These are phyloP conservation scores for Colletotrichum sp. DNA, from an alignment of 2,329 filamentous ascomycete genomes.

Conservation along the genomic window DNA sequence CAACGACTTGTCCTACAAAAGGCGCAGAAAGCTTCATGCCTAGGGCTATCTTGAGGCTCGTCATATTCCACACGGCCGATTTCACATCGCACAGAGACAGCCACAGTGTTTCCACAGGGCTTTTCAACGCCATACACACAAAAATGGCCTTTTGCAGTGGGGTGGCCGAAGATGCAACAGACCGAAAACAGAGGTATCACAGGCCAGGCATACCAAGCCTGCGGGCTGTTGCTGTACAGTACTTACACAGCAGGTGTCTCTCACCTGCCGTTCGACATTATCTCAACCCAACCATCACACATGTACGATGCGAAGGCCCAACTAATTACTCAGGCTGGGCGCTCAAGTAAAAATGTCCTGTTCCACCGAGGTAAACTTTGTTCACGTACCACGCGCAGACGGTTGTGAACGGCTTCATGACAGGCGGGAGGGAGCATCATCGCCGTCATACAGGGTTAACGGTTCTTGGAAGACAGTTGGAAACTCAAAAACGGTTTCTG, in stretches of 20 bases:
- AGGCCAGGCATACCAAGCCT: not conserved
- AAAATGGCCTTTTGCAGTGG: not conserved
- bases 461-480: not conserved
- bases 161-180: not conserved
- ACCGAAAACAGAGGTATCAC: not conserved
- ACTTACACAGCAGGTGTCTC: not conserved
- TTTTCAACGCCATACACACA: not conserved
- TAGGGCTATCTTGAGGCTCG: not conserved
- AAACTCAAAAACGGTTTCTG: not conserved
- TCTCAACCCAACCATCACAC: not conserved
- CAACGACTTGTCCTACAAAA: not conserved
- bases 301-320: not conserved
- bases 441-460: not conserved
- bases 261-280: not conserved
- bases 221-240: not conserved
- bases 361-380: not conserved
- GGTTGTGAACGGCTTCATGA: not conserved
- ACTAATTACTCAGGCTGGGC: not conserved
- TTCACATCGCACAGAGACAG: not conserved
- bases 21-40: not conserved
- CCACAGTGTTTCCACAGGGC: not conserved
- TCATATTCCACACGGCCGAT: not conserved
- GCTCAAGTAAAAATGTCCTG: not conserved
- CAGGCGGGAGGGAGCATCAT: not conserved
- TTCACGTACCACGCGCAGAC: not conserved